These are phyloP conservation scores for Fusarium sulawesiense DNA, from an alignment of 2,329 filamentous ascomycete genomes.

Conservation along the genomic window DNA sequence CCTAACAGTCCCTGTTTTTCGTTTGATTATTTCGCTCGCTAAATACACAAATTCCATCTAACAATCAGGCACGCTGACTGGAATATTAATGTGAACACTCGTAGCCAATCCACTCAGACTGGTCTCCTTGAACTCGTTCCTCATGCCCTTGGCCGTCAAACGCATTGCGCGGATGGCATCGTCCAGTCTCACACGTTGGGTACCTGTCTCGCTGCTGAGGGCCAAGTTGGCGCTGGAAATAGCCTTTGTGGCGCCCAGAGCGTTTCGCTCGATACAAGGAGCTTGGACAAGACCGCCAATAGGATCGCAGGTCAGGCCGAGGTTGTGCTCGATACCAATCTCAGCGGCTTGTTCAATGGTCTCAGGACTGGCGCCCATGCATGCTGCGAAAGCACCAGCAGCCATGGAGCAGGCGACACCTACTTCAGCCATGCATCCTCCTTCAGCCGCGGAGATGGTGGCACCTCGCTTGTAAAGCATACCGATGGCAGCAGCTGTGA, in stretches of 20 bases:
- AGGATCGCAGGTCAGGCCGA: slow-evolving; percentile 62
- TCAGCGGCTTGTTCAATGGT: slow-evolving; percentile 64
- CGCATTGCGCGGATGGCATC: slow-evolving; percentile 64
- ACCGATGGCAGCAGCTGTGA: slow-evolving; percentile 62
- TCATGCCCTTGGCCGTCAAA: slow-evolving; percentile 62
- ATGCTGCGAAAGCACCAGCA: slow-evolving; percentile 62
- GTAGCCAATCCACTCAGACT: slow-evolving; percentile 63
- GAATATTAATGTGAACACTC: slow-evolving; percentile 62
- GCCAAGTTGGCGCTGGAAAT: slow-evolving; percentile 63
- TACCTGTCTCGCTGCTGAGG: slow-evolving; percentile 58
- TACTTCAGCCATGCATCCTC: slow-evolving; percentile 66
- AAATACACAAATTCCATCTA: slow-evolving; percentile 37
- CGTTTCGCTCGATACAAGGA: slow-evolving; percentile 64
- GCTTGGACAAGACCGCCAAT: slow-evolving; percentile 63
- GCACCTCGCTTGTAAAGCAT: slow-evolving; percentile 66
- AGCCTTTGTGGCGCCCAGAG: slow-evolving; percentile 62
- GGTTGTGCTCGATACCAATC: slow-evolving; percentile 65
- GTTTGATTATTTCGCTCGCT: slow-evolving; percentile 11
- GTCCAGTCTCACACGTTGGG: slow-evolving; percentile 61
- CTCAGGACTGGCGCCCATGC: slow-evolving; percentile 63
- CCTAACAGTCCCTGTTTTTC: slow-evolving; percentile 13
- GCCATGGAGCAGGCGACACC: slow-evolving; percentile 65
- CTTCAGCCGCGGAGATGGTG: slow-evolving; percentile 63
- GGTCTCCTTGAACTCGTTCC: slow-evolving; percentile 66
- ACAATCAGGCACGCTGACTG: slow-evolving; percentile 64